Evolutionary conservation across 805 yeast genomes (phyloP).

Genomic region (Ogataea pignaliae): DNA sequence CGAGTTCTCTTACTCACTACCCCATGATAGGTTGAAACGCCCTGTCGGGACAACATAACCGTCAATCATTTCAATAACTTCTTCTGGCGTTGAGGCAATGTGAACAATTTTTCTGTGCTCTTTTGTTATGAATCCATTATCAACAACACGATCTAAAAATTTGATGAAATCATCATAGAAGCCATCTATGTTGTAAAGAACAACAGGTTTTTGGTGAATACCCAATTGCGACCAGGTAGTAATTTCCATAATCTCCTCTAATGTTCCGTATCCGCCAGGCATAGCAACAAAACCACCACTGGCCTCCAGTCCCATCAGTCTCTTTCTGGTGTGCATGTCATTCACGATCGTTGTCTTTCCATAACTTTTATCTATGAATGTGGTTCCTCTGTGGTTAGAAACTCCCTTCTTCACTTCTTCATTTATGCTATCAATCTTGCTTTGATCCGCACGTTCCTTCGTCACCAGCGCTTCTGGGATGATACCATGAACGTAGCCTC

Average conservation of each 20-base stretch:
- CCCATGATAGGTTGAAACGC: constrained; percentile 71
- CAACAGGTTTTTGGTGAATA: constrained; percentile 76
- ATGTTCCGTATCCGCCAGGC: constrained; percentile 90
- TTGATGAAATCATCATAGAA: constrained; percentile 66
- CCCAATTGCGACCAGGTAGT: constrained; percentile 89
- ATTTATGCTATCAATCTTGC: constrained; percentile 38
- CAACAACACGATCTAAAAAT: constrained; percentile 57
- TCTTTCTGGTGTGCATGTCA: constrained; percentile 87
- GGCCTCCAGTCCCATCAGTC: constrained; percentile 80
- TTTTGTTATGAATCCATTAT: constrained; percentile 62
- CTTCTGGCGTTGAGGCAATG: constrained; percentile 65
- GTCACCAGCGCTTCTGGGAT: constrained; percentile 74
- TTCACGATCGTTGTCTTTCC: constrained; percentile 80
- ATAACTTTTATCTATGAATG: constrained; percentile 53
- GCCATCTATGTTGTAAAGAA: constrained; percentile 72
- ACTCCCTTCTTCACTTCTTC: constrained; percentile 45
- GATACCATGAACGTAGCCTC: constrained; percentile 74
- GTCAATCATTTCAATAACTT: constrained; percentile 58
- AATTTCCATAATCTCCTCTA: constrained; percentile 85
- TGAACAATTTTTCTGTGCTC: constrained; percentile 64
- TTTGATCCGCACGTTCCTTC: constrained; percentile 51
- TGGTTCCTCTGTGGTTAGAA: constrained; percentile 59
- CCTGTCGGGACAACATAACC: constrained; percentile 66
- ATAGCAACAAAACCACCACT: constrained; percentile 74
- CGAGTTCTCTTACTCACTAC: neutral